Conservation (phyloP, 2,329 filamentous ascomycete species). For the Arthroderma sp. region DNA sequence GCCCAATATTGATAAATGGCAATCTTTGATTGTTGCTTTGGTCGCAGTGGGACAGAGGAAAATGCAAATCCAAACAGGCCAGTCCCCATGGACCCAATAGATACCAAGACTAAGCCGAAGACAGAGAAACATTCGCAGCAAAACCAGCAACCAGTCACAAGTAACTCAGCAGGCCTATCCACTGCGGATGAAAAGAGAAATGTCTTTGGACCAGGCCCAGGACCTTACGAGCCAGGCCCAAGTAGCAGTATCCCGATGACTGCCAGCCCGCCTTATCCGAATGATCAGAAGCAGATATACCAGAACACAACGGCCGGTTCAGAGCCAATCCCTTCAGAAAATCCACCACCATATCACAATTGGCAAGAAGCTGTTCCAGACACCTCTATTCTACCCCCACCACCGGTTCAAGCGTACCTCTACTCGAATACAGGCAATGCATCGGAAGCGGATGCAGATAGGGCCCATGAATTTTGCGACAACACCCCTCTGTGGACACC, state of each 20-base stretch:
- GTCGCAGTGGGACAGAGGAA: background rate
- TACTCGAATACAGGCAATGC: slow-evolving; percentile 46
- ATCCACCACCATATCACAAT: slow-evolving; percentile 47
- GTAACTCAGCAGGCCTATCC: background rate
- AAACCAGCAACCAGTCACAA: background rate
- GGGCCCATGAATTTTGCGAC: slow-evolving; percentile 44
- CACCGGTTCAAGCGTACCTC: slow-evolving; percentile 42
- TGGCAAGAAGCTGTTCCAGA: slow-evolving; percentile 48
- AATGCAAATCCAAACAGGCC: background rate
- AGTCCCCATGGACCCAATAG: background rate
- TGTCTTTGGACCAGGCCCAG: background rate
- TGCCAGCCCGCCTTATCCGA: background rate
- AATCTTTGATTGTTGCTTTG: background rate
- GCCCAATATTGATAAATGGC: background rate
- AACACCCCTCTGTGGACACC: slow-evolving; percentile 40
- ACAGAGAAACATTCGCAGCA: background rate
- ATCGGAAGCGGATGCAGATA: slow-evolving; percentile 38
- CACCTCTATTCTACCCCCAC: slow-evolving; percentile 45
- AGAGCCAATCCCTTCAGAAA: background rate
- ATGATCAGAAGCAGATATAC: background rate
- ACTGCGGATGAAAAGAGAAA: background rate
- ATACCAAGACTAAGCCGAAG: background rate
- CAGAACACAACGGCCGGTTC: background rate
- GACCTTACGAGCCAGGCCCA: too few species aligned
- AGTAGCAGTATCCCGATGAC: too few species aligned